Conservation (phyloP, 164 flowering plant species). For the Cinnamomum micranthum region DNA sequence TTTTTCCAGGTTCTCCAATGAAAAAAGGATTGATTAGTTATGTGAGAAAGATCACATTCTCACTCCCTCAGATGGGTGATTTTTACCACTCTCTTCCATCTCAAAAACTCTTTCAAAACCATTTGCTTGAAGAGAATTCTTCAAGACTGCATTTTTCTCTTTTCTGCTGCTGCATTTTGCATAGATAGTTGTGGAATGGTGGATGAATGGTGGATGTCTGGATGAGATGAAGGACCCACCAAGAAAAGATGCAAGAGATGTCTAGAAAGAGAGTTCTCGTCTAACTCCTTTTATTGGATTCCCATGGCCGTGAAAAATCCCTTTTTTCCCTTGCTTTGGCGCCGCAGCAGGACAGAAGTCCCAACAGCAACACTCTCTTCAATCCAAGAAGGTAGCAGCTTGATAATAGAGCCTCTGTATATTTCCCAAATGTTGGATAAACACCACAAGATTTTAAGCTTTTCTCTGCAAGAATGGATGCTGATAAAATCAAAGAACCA, state of each 20-base stretch:
- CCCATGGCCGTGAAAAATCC: constrained; percentile 6
- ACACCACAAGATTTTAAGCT: neutral
- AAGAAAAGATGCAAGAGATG: constrained; percentile 35
- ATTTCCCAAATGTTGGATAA: neutral
- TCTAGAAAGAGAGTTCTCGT: neutral
- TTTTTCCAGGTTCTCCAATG: constrained; percentile 1
- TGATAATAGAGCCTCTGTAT: neutral
- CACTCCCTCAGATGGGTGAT: neutral
- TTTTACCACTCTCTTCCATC: neutral
- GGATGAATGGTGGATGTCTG: constrained; percentile 13
- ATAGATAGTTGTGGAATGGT: constrained; percentile 8
- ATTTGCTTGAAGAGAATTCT: constrained; percentile 8
- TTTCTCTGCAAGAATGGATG: neutral
- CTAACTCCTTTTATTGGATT: neutral
- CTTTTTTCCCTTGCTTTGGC: constrained; percentile 7
- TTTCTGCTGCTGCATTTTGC: constrained; percentile 3
- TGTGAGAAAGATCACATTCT: neutral
- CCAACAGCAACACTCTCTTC: neutral
- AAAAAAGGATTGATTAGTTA: neutral
- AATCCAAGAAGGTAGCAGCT: neutral
- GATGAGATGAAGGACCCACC: constrained; percentile 10
- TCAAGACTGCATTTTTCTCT: neutral
- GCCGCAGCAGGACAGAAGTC: constrained; percentile 7
- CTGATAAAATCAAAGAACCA: constrained; percentile 2
- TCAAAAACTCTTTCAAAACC: neutral